A percentile compares a stretch with the other conserved stretches of the same genome.
phyloP scores from a whole-genome alignment of 2,329 filamentous ascomycete genomes.

The Ophiostoma quercus region DNA sequence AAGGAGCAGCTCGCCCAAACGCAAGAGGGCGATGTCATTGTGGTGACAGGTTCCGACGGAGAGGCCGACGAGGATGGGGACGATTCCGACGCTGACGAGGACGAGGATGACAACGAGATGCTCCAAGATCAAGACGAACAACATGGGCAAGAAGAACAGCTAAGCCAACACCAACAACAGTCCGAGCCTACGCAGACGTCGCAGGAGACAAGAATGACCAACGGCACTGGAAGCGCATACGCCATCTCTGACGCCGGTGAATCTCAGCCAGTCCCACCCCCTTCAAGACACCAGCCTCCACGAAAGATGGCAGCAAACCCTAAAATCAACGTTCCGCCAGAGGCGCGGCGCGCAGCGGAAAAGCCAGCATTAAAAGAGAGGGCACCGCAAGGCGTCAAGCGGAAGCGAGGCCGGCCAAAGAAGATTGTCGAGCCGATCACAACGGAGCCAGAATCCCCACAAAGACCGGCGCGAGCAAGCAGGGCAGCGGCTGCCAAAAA shows the following conservation, averaged over 20 bases:
- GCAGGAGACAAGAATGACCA: not conserved
- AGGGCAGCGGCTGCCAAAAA: not conserved
- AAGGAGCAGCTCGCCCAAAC: not conserved
- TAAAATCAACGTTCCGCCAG: not conserved
- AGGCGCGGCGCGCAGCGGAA: not conserved
- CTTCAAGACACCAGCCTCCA: not conserved
- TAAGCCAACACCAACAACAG: too few relatives aligned
- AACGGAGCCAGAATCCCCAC: not conserved
- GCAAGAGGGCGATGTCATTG: not conserved
- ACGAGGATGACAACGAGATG: not conserved
- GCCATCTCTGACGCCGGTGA: not conserved
- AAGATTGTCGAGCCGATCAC: not conserved
- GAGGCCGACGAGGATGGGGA: not conserved
- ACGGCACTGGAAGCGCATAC: not conserved
- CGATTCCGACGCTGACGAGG: not conserved
- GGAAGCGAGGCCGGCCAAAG: not conserved
- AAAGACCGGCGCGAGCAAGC: not conserved
- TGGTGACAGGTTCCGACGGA: not conserved
- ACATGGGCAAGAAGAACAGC: not conserved
- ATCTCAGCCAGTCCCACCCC: not conserved
- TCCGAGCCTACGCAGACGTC: not conserved
- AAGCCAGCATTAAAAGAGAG: not conserved
- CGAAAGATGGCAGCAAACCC: slow-evolving; percentile 1
- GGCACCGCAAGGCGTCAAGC: not conserved
- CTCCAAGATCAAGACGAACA: too few relatives aligned